Percentiles rank a stretch among this genome's conserved stretches.
phyloP scores from a whole-genome alignment of 1,284 basidiomycete species.

The Kalmanozyma brasiliensis region DNA sequence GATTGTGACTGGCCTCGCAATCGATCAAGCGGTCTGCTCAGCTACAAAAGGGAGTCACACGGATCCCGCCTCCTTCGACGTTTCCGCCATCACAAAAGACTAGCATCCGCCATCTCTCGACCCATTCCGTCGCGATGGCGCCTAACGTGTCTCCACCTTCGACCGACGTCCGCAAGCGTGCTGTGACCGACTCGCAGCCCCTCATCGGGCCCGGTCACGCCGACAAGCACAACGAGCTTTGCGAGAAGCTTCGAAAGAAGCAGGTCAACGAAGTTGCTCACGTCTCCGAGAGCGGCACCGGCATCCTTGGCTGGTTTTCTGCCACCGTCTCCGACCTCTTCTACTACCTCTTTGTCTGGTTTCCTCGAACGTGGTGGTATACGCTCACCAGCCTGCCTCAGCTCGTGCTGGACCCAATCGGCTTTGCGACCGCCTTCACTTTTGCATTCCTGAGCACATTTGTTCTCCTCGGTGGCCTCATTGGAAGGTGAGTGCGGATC shows the following conservation, averaged over 20 bases:
- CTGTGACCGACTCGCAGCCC: constrained; percentile 7
- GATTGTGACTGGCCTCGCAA: not conserved
- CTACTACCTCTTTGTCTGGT: constrained; percentile 30
- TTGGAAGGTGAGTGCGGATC: constrained; percentile 20
- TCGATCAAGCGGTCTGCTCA: not conserved
- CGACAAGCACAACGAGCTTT: constrained; percentile 29
- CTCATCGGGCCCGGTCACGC: constrained; percentile 17
- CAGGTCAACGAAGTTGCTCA: constrained; percentile 26
- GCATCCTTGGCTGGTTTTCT: constrained; percentile 18
- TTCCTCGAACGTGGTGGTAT: constrained; percentile 33
- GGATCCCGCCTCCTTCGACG: no score
- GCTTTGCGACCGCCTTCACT: constrained; percentile 11
- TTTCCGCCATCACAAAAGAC: not conserved
- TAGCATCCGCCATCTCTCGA: not conserved
- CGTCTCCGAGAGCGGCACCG: constrained; percentile 20
- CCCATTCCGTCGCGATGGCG: constrained; percentile 5
- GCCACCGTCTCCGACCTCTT: constrained; percentile 18
- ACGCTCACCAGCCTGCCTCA: constrained; percentile 35
- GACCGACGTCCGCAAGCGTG: constrained; percentile 25
- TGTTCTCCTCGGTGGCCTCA: constrained; percentile 16
- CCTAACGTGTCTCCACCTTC: constrained; percentile 2
- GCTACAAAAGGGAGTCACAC: not conserved
- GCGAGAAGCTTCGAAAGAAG: constrained; percentile 24
- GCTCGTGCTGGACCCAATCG: constrained; percentile 30
- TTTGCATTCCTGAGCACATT: constrained; percentile 28